Percentiles rank a stretch among this genome's conserved stretches.
These are phyloP conservation scores for Artemisia annua DNA, from an alignment of 129 eudicot genomes.

Conservation along the genomic window DNA sequence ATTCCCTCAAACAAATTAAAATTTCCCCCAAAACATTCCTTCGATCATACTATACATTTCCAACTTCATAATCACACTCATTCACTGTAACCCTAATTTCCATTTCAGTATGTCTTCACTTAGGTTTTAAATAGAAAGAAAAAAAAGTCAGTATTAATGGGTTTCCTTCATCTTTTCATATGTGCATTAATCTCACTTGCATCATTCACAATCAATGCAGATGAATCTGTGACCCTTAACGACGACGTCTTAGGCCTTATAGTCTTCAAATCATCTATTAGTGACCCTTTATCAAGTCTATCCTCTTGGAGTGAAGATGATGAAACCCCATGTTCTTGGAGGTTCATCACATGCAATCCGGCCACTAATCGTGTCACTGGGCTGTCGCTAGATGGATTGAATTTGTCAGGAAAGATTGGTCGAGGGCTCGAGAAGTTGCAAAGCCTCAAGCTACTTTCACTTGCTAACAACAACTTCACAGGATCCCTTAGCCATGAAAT, in stretches of 20 bases:
- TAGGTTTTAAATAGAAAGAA: background rate
- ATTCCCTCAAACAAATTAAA: conserved; percentile 9
- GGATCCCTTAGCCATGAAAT: conserved; percentile 54
- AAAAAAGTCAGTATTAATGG: background rate
- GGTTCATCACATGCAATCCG: conserved; percentile 64
- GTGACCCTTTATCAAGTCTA: conserved; percentile 54
- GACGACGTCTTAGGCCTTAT: conserved; percentile 90
- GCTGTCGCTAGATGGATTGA: conserved; percentile 52
- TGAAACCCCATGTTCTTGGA: conserved; percentile 78
- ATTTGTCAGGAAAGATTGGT: conserved; percentile 80
- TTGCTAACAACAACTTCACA: conserved; percentile 68
- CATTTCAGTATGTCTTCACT: conserved; percentile 14
- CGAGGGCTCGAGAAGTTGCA: conserved; percentile 74
- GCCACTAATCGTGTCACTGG: conserved; percentile 47
- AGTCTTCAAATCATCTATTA: conserved; percentile 74
- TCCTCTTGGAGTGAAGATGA: conserved; percentile 88
- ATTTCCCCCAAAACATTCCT: conserved; percentile 29
- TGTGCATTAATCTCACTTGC: conserved; percentile 26
- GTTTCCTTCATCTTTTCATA: conserved; percentile 29
- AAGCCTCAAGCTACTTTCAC: conserved; percentile 56
- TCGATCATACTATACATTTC: conserved; percentile 14
- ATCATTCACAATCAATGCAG: conserved; percentile 26
- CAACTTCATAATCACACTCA: conserved; percentile 22
- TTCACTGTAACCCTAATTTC: conserved; percentile 2
- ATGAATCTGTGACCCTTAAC: conserved; percentile 42